Conservation (phyloP, 805 yeast species). For the Phaffomyces antillensis region DNA sequence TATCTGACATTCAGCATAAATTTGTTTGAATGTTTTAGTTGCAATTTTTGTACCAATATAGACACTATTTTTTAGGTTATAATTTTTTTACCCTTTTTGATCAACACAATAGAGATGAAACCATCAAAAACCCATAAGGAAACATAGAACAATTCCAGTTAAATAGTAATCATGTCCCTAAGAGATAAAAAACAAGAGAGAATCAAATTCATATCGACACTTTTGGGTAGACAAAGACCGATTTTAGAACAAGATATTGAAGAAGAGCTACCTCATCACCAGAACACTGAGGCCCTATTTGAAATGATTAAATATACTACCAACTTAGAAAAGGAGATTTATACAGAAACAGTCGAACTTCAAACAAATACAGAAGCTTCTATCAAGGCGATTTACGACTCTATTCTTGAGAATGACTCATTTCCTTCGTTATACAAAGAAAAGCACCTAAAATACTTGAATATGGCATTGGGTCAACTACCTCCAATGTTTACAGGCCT, state of each 20-base stretch:
- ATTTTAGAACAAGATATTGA: not conserved
- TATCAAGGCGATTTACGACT: conserved; percentile 27
- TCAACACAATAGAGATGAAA: conserved; percentile 1
- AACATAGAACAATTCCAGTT: not conserved
- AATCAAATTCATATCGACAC: not conserved
- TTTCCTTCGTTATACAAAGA: conserved; percentile 10
- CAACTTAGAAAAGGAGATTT: conserved; percentile 22
- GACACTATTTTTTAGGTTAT: not conserved
- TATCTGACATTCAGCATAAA: not conserved
- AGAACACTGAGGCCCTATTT: conserved; percentile 10
- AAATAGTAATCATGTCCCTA: not conserved
- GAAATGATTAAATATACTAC: conserved; percentile 11
- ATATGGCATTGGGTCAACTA: conserved; percentile 14
- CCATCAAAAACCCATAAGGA: not conserved
- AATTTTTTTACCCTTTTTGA: conserved; percentile 2
- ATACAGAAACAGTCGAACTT: conserved; percentile 29
- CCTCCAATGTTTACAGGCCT: conserved; percentile 31
- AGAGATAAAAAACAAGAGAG: not conserved
- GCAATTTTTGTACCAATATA: not conserved
- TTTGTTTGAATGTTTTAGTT: not conserved
- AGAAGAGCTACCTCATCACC: not conserved
- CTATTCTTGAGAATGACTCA: conserved; percentile 14
- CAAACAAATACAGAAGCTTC: conserved; percentile 28
- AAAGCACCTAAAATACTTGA: conserved; percentile 15
- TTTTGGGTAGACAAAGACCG: conserved; percentile 11